Evolutionary conservation across 179 eudicot genomes (phyloP).

Genomic region (Patellifolia procumbens): DNA sequence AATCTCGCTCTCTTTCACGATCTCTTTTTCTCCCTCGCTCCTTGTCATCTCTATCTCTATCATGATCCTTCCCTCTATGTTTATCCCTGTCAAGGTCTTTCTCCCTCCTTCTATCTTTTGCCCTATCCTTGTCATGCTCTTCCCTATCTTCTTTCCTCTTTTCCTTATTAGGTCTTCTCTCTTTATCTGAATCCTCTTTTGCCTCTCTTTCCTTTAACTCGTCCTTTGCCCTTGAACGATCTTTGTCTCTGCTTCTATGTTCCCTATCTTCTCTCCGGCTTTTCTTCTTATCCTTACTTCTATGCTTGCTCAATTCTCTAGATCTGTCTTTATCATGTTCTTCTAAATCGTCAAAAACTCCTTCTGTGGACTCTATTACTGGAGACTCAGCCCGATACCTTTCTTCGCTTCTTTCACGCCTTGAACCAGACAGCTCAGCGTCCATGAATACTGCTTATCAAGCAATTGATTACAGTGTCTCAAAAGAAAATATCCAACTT

Average conservation of each 20-base stretch:
- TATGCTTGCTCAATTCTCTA: constrained; percentile 53
- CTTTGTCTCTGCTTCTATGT: constrained; percentile 59
- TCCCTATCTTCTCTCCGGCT: constrained; percentile 80
- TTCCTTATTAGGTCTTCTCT: constrained; percentile 44
- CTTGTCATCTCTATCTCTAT: constrained; percentile 45
- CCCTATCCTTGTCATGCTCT: constrained; percentile 53
- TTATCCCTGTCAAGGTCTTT: constrained; percentile 49
- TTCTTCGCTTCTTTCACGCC: constrained; percentile 57
- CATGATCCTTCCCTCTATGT: constrained; percentile 40
- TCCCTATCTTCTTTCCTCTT: constrained; percentile 58
- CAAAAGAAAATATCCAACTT: neutral
- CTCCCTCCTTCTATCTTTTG: constrained; percentile 50
- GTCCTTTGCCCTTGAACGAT: constrained; percentile 49
- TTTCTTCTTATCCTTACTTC: constrained; percentile 74
- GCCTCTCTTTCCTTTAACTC: constrained; percentile 44
- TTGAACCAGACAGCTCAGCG: constrained; percentile 40
- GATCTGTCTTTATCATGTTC: constrained; percentile 42
- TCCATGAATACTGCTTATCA: constrained; percentile 32
- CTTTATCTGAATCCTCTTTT: constrained; percentile 52
- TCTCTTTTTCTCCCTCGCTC: constrained; percentile 47
- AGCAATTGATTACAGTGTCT: neutral
- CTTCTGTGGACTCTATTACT: constrained; percentile 39
- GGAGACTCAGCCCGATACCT: constrained; percentile 51
- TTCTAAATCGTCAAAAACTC: constrained; percentile 42
- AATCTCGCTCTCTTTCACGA: constrained; percentile 36